Percentiles rank a stretch among this genome's conserved stretches.
phyloP scores from a whole-genome alignment of 1,284 basidiomycete species.

The Phaffia rhodozyma region DNA sequence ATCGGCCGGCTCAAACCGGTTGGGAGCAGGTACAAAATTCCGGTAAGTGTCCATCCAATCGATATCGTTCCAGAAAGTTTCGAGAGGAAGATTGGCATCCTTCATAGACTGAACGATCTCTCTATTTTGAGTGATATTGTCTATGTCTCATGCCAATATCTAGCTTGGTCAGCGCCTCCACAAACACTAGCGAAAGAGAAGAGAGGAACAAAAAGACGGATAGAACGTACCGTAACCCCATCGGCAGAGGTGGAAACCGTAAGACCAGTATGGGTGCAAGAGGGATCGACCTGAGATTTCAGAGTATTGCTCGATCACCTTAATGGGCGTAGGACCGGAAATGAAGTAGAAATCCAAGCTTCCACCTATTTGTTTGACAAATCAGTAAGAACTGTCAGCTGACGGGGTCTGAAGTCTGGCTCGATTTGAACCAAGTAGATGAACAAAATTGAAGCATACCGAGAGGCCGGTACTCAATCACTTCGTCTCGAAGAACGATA shows the following conservation, averaged over 20 bases:
- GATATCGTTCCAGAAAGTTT: constrained; percentile 69
- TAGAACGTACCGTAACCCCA: constrained; percentile 27
- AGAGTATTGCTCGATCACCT: constrained; percentile 57
- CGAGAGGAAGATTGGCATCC: constrained; percentile 50
- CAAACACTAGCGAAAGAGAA: no score
- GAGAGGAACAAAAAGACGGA: neutral
- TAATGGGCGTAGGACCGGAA: constrained; percentile 50
- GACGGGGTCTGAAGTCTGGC: no score
- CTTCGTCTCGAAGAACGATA: constrained; percentile 44
- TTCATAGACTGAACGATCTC: constrained; percentile 9
- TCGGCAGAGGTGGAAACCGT: constrained; percentile 59
- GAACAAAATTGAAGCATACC: constrained; percentile 29
- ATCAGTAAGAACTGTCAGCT: no score
- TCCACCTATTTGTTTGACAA: no score
- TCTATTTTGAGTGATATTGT: constrained; percentile 18
- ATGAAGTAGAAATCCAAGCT: constrained; percentile 59
- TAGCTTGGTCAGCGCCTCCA: no score
- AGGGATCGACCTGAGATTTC: constrained; percentile 48
- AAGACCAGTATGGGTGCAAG: constrained; percentile 56
- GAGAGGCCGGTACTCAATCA: constrained; percentile 52
- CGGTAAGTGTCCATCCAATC: constrained; percentile 33
- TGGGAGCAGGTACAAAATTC: constrained; percentile 41
- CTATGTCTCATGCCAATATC: constrained; percentile 17
- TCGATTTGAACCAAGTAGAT: no score
- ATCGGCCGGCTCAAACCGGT: constrained; percentile 49